Evolutionary conservation across 1,284 basidiomycete species (phyloP).

Genomic region (Fomes fomentarius): DNA sequence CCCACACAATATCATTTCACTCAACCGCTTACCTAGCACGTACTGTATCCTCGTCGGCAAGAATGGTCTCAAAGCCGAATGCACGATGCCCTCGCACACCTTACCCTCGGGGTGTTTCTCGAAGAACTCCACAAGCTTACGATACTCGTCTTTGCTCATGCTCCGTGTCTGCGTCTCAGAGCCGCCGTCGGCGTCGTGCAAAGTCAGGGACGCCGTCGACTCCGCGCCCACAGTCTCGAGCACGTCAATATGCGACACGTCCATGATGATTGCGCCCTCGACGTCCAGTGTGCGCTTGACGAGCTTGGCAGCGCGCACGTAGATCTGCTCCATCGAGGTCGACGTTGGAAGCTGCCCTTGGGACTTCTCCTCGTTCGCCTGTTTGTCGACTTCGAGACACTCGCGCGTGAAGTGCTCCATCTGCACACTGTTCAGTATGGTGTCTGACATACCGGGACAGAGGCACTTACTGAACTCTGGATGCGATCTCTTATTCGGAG

Average conservation of each 20-base stretch:
- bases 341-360: constrained; percentile 30
- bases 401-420: constrained; percentile 97
- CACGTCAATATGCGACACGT: constrained; percentile 90
- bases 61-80: constrained; percentile 76
- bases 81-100: constrained; percentile 84
- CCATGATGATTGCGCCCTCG: constrained; percentile 90
- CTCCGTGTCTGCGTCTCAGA: constrained; percentile 47
- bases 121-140: constrained; percentile 76
- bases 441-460: constrained; percentile 31
- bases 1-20: neutral
- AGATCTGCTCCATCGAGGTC: constrained; percentile 83
- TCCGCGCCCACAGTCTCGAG: constrained; percentile 75
- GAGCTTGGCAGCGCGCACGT: constrained; percentile 84
- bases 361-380: constrained; percentile 40
- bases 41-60: constrained; percentile 83
- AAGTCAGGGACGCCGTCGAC: constrained; percentile 64
- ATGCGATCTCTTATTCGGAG: constrained; percentile 89
- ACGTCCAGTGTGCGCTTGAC: constrained; percentile 90
- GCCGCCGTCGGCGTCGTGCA: constrained; percentile 51
- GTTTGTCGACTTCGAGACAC: constrained; percentile 89
- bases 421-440: constrained; percentile 16
- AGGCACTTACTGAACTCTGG: constrained; percentile 74
- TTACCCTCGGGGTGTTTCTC: constrained; percentile 80
- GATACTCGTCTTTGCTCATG: constrained; percentile 72
- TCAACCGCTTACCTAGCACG: constrained; percentile 67